Base-by-base conservation (phyloP, 768 basidiomycete species). In the Mycena rebaudengoi region DNA sequence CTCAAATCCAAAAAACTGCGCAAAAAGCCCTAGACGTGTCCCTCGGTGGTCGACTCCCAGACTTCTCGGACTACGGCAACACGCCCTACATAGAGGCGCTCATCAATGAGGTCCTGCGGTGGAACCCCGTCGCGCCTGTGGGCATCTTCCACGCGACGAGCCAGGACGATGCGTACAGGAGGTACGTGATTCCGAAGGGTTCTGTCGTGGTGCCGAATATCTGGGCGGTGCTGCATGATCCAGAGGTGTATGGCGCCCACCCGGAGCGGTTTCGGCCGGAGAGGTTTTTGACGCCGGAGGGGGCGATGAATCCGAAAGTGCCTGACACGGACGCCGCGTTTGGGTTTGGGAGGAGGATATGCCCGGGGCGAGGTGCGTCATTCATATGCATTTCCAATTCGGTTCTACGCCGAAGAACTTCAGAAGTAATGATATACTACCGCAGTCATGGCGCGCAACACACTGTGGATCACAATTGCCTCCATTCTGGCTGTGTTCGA, bases 151-250 rank as follows among this genome's bases (percentile, higher is more conserved):
- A 75, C 57, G 54, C 62, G 13, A 61, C 68, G 12, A 61, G 69
- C n/a, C 65, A 74, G 43, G 77, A 81, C 28, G 77, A 79, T 43
- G 68, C 75, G 14, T 79, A 78, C 52, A 28, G 63, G 26, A 77
- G 75, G 8, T 73, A 74, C 66, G 66, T 64, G 20, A 76, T 80
- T 52, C 79, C 76, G 7, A 74, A 71, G 39, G 78, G 78, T 11
- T 77, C 80, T 18, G 72, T 71, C 7, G 60, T 76, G 21, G 46
- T 77, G 28, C 70, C 75, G 5, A 78, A 78, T 39, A 50, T 70
- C 20, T 77, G 76, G 76, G 44, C 54, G 20, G 21, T 59, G 14
- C 37, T 64, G 20, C 44, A 30, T n/a, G 63, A 59, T 26, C 26
- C 26, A 25, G 28, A 29, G 26, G 21, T 46, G 4, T 65, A 32